Percentiles rank a stretch among this genome's conserved stretches.
Evolutionary conservation across 2,329 filamentous ascomycete genomes (phyloP).

Genomic region (Xylaria sp.): DNA sequence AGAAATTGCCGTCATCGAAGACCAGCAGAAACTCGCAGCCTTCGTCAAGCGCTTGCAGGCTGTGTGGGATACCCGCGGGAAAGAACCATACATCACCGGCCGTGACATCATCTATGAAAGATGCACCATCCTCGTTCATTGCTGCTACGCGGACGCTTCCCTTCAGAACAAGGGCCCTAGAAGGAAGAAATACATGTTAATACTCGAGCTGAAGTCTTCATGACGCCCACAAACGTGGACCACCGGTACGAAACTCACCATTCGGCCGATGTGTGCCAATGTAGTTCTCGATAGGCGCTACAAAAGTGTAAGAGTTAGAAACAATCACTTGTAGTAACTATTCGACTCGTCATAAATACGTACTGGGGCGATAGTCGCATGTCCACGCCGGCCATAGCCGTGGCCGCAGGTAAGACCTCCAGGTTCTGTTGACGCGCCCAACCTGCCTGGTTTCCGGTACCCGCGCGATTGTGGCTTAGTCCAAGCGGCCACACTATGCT

Average conservation of each 20-base stretch:
- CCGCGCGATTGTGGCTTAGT: slow-evolving; percentile 61
- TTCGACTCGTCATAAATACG: not conserved
- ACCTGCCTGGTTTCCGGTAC: slow-evolving; percentile 56
- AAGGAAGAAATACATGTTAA: slow-evolving; percentile 27
- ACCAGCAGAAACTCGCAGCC: slow-evolving; percentile 70
- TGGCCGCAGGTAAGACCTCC: slow-evolving; percentile 60
- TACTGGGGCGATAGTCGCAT: slow-evolving; percentile 65
- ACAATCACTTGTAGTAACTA: not conserved
- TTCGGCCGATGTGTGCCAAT: slow-evolving; percentile 66
- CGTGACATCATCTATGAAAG: slow-evolving; percentile 60
- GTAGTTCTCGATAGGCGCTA: slow-evolving; percentile 68
- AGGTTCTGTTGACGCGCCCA: slow-evolving; percentile 67
- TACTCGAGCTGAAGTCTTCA: not conserved
- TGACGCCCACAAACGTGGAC: not conserved
- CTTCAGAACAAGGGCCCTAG: slow-evolving; percentile 60
- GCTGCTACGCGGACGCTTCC: slow-evolving; percentile 63
- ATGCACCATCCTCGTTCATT: slow-evolving; percentile 62
- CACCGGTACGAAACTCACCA: slow-evolving; percentile 37
- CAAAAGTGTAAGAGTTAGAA: slow-evolving; percentile 10
- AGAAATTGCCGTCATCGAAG: slow-evolving; percentile 68
- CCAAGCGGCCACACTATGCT: slow-evolving; percentile 63
- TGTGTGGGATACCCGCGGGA: slow-evolving; percentile 45
- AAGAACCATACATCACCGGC: slow-evolving; percentile 62
- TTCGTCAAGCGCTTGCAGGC: slow-evolving; percentile 64
- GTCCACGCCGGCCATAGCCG: slow-evolving; percentile 67